A percentile compares a stretch with the other conserved stretches of the same genome.
Conservation (phyloP, 164 flowering plant genomes). For the Berberis vulgaris region DNA sequence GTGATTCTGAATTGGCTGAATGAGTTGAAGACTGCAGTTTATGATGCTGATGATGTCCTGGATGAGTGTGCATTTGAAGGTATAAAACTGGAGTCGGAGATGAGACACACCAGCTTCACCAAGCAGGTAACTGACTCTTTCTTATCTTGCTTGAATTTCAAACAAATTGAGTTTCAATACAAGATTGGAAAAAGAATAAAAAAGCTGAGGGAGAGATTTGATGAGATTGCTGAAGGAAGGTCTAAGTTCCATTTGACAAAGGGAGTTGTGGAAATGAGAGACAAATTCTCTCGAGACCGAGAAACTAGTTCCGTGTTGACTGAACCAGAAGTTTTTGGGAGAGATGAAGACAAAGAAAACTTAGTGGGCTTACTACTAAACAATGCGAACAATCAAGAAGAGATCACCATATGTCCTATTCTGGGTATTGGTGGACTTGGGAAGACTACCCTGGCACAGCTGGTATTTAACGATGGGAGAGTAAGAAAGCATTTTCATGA, state of each 20-base stretch:
- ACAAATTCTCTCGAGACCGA: neutral
- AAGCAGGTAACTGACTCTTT: neutral
- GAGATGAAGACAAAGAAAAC: slow-evolving; percentile 1
- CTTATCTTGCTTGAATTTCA: neutral
- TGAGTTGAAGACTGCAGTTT: too few species aligned
- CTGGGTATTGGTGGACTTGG: slow-evolving; percentile 1
- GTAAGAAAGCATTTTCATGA: neutral
- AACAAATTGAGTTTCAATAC: neutral
- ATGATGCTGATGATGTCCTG: too few species aligned
- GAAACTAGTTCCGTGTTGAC: neutral
- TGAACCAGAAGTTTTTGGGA: neutral
- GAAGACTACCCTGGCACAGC: slow-evolving; percentile 2
- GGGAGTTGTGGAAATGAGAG: neutral
- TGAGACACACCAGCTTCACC: neutral
- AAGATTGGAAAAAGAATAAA: neutral
- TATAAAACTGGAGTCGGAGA: neutral
- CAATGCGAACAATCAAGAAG: neutral
- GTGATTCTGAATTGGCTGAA: too few species aligned
- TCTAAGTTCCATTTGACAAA: neutral
- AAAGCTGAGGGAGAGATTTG: neutral
- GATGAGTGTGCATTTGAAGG: neutral
- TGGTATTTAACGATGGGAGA: neutral
- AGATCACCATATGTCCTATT: neutral
- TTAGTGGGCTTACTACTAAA: neutral
- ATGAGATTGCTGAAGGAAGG: neutral